Evolutionary conservation across 2,329 filamentous ascomycete genomes (phyloP).

Genomic region (Xylaria sp.): DNA sequence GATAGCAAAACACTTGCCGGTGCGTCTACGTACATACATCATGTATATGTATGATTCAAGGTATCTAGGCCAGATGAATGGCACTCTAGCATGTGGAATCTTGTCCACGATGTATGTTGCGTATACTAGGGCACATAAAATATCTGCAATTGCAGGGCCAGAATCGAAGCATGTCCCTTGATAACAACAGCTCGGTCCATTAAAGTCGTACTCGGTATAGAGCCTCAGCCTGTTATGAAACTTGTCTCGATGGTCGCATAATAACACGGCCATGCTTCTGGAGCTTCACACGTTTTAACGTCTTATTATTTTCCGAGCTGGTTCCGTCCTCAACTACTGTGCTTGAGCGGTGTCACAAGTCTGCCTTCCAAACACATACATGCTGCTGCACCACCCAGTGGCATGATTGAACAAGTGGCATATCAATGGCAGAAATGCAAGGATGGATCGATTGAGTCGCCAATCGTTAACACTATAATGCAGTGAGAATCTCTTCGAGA

Average conservation of each 20-base stretch:
- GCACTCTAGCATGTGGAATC: constrained; percentile 17
- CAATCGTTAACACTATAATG: constrained; percentile 11
- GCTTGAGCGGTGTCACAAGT: neutral
- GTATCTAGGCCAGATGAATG: constrained; percentile 8
- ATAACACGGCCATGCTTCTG: constrained; percentile 19
- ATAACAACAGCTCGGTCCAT: constrained; percentile 12
- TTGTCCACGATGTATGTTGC: constrained; percentile 9
- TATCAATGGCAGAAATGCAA: neutral
- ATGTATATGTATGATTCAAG: constrained; percentile 22
- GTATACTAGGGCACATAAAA: neutral
- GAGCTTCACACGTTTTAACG: neutral
- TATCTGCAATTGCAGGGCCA: neutral
- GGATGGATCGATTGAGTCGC: constrained; percentile 5
- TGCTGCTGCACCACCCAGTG: constrained; percentile 13
- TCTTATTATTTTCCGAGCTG: constrained; percentile 6
- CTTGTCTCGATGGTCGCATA: constrained; percentile 24
- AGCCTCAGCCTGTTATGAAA: constrained; percentile 1
- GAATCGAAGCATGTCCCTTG: neutral
- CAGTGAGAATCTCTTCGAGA: constrained; percentile 9
- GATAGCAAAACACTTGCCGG: constrained; percentile 28
- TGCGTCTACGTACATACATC: constrained; percentile 17
- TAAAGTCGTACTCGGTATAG: constrained; percentile 18
- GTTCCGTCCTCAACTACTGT: constrained; percentile 13
- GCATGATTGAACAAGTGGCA: constrained; percentile 9
- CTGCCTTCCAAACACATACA: constrained; percentile 1